Evolutionary conservation across 2,329 filamentous ascomycete genomes (phyloP).

Genomic region (Diaporthe eres): DNA sequence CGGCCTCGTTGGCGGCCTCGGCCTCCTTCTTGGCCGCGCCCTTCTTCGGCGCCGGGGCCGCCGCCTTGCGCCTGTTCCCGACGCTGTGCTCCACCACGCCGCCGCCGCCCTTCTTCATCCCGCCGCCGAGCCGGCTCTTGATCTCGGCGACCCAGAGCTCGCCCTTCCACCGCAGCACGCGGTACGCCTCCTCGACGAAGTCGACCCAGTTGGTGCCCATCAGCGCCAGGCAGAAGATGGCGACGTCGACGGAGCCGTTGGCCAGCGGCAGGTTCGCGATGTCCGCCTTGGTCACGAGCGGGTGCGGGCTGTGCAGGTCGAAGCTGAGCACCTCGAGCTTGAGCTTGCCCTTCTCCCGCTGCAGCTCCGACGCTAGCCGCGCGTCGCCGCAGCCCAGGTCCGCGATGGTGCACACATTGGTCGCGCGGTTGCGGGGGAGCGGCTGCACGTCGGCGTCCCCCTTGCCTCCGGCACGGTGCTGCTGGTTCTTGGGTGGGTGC

Average conservation of each 20-base stretch:
- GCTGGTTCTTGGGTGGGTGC: constrained; percentile 43
- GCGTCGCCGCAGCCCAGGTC: constrained; percentile 97
- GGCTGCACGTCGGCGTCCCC: constrained; percentile 54
- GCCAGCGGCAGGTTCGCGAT: constrained; percentile 85
- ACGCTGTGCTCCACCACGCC: constrained; percentile 77
- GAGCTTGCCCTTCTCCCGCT: constrained; percentile 74
- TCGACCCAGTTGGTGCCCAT: constrained; percentile 99
- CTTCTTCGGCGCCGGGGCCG: constrained; percentile 55
- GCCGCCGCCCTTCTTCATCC: constrained; percentile 58
- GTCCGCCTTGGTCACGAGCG: constrained; percentile 88
- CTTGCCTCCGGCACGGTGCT: constrained; percentile 46
- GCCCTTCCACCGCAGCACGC: constrained; percentile 91
- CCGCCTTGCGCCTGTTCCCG: constrained; percentile 73
- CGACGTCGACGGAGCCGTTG: constrained; percentile 84
- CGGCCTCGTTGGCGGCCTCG: constrained; percentile 64
- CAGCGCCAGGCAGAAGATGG: constrained; percentile 94
- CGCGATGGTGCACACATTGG: constrained; percentile 78
- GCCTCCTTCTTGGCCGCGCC: constrained; percentile 61
- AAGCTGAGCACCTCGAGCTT: constrained; percentile 85
- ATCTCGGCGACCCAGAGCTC: constrained; percentile 99
- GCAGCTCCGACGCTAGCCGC: constrained; percentile 79
- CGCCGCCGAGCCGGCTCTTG: constrained; percentile 85
- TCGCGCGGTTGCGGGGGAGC: constrained; percentile 79
- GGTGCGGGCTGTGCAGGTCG: constrained; percentile 84
- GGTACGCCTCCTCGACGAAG: constrained; percentile 96